Percentiles rank a stretch among this genome's conserved stretches.
Conservation (phyloP, 1,139 yeast genomes). For the Pneumocystis carinii region DNA sequence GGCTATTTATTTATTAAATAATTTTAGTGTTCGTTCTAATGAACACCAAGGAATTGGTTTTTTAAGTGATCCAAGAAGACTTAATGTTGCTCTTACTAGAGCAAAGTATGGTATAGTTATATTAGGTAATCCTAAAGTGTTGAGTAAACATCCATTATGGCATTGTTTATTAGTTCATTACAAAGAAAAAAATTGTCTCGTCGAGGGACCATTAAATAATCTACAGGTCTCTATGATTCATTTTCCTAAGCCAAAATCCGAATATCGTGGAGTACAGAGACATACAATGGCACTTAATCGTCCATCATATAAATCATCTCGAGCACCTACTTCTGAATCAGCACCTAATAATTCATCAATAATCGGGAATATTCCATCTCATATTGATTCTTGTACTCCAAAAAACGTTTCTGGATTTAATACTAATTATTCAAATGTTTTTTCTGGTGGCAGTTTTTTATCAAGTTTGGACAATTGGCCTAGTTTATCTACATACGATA, state of each 20-base stretch:
- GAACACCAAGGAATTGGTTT: slow-evolving; percentile 56
- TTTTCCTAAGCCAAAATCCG: slow-evolving; percentile 27
- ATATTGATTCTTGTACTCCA: neutral
- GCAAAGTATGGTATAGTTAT: slow-evolving; percentile 73
- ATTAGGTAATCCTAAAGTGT: slow-evolving; percentile 70
- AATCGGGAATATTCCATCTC: neutral
- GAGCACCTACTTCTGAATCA: neutral
- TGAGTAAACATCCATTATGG: slow-evolving; percentile 65
- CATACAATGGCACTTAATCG: slow-evolving; percentile 6
- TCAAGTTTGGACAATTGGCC: neutral
- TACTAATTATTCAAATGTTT: neutral
- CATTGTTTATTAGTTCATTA: slow-evolving; percentile 60
- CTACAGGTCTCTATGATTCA: slow-evolving; percentile 61
- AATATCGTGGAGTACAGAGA: slow-evolving; percentile 11
- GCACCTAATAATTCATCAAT: neutral
- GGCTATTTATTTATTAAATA: neutral
- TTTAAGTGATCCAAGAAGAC: slow-evolving; percentile 50
- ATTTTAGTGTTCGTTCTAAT: slow-evolving; percentile 56
- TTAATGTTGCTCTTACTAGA: slow-evolving; percentile 87
- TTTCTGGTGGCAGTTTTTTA: neutral
- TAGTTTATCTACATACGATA: neutral
- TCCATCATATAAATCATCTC: neutral
- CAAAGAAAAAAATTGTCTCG: slow-evolving; percentile 73
- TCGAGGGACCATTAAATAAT: slow-evolving; percentile 80
- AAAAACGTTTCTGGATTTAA: neutral